Evolutionary conservation across 306 rosid genomes (phyloP), one percentile per base, ranked within the genome.

Genomic region (Abrus pulchellus): DNA sequence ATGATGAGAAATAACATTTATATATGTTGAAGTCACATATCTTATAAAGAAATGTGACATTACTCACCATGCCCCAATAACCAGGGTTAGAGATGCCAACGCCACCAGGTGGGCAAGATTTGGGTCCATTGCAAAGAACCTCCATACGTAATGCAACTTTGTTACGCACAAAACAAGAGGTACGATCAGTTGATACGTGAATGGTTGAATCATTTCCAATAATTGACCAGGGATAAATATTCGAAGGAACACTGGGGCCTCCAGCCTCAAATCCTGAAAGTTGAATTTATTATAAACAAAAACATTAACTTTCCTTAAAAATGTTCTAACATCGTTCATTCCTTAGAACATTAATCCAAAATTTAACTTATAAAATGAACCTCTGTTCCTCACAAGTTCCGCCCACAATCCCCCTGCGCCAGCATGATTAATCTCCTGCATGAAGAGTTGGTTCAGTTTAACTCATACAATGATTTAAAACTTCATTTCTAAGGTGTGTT

Each of bases 351-450:
- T 36, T 36, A 36, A 36, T 36, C 0, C 40, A 4, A 36, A 36
- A 36, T 36, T 2, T 2, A 36, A 36, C 2, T 36, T 36, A 0
- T 3, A 54, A 45, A 5, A 9, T 5, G 20, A 45, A 45, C 50
- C 97, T 86, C 92, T 83, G 62, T 92, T 90, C 64, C 75, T 87
- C 52, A 90, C 93, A 78, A 90, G 90, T 83, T 92, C 97, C 12
- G 95, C 88, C 95, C 95, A 92, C 70, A 92, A 60, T 60, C 97
- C 95, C 3, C 97, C 97, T 20, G 93, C 93, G 32, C 95, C 95
- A 6, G 97, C 95, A 86, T 92, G 97, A 74, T 92, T 92, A 29
- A 92, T 92, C 87, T 92, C 97, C 97, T 92, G 85, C 44, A 76
- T 36, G 40, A 36, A 36, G 2, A 36, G 40, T 36, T 36, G 2